Evolutionary conservation across 805 yeast species (phyloP).

Genomic region (Candida vartiovaarae): DNA sequence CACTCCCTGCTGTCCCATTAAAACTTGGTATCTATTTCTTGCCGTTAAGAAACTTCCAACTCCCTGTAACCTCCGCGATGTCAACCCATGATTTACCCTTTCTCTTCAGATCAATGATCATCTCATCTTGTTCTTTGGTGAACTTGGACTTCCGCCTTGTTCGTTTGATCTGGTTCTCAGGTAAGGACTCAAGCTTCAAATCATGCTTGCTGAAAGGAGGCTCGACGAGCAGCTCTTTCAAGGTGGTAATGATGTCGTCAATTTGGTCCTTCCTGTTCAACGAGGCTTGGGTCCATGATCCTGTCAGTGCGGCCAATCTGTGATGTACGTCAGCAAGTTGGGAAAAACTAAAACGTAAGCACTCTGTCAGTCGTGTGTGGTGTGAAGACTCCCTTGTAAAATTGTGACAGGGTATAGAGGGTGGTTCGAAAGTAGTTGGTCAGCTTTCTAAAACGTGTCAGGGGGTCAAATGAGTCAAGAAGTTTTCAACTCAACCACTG

Average conservation of each 20-base stretch:
- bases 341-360: too few relatives aligned
- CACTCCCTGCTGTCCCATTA: constrained; percentile 79
- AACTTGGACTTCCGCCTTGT: constrained; percentile 62
- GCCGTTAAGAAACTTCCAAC: constrained; percentile 69
- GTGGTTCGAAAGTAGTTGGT: too few relatives aligned
- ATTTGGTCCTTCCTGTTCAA: too few relatives aligned
- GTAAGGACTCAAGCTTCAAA: constrained; percentile 35
- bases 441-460: too few relatives aligned
- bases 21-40: constrained; percentile 69
- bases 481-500: too few relatives aligned
- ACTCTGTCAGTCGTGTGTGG: too few relatives aligned
- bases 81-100: constrained; percentile 68
- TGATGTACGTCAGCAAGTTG: background rate
- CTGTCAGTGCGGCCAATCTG: background rate
- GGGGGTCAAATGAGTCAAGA: too few relatives aligned
- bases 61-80: constrained; percentile 55
- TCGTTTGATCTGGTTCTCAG: constrained; percentile 39
- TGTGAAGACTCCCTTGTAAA: too few relatives aligned
- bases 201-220: constrained; percentile 21
- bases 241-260: constrained; percentile 3
- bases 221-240: constrained; percentile 9
- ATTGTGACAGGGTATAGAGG: too few relatives aligned
- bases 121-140: constrained; percentile 57
- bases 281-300: too few relatives aligned
- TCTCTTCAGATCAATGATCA: constrained; percentile 54